These are phyloP conservation scores for Grosmannia clavigera DNA, from an alignment of 2,329 filamentous ascomycete species.

Conservation along the genomic window DNA sequence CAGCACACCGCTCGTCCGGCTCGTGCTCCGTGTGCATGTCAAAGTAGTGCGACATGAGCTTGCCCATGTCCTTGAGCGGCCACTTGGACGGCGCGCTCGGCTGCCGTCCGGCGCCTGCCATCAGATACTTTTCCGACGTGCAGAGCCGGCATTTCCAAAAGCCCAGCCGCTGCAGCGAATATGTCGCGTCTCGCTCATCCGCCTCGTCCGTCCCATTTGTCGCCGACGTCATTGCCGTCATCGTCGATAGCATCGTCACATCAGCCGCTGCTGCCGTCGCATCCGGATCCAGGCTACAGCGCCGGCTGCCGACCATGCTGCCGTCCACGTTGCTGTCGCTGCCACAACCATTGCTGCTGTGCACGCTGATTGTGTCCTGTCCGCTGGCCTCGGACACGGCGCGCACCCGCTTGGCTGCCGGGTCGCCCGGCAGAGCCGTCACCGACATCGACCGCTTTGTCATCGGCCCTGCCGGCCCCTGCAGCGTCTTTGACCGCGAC, in stretches of 20 bases:
- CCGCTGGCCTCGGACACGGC: conserved; percentile 6
- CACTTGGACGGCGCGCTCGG: conserved; percentile 33
- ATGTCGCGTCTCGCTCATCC: conserved; percentile 9
- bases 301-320: conserved; percentile 2
- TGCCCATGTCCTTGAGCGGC: conserved; percentile 33
- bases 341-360: not conserved
- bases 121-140: conserved; percentile 27
- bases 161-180: conserved; percentile 27
- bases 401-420: conserved; percentile 1
- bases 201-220: conserved; percentile 5
- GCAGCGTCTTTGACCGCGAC: no score
- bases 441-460: not conserved
- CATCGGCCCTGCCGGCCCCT: not conserved
- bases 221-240: no score
- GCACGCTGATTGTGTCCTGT: conserved; percentile 9
- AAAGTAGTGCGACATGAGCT: conserved; percentile 34
- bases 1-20: conserved; percentile 26
- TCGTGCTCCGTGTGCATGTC: conserved; percentile 33
- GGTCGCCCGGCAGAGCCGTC: not conserved
- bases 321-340: not conserved
- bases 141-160: conserved; percentile 35
- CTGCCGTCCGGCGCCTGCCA: conserved; percentile 26
- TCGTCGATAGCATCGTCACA: no score
- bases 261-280: no score
- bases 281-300: no score